Percentiles rank a stretch among this genome's conserved stretches.
Evolutionary conservation across 140 eudicot species (phyloP).

Genomic region (Senecio squalidus): DNA sequence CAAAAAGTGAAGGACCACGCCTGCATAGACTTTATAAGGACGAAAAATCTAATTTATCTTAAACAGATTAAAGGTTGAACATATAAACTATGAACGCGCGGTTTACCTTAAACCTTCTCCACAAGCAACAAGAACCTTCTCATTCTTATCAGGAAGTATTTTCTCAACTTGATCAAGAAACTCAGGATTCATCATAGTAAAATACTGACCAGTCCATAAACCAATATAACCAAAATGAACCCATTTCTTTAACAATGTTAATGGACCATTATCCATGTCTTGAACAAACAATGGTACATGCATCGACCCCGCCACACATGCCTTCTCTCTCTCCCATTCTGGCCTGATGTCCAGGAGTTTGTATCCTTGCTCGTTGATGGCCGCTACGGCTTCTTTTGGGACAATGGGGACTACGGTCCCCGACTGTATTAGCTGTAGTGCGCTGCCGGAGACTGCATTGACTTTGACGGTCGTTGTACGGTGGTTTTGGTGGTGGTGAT

Average conservation of each 20-base stretch:
- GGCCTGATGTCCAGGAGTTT: conserved; percentile 75
- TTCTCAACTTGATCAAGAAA: conserved; percentile 55
- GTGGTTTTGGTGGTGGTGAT: conserved; percentile 21
- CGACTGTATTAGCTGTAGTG: conserved; percentile 69
- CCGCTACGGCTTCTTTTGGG: conserved; percentile 64
- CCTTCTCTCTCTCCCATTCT: conserved; percentile 85
- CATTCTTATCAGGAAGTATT: conserved; percentile 58
- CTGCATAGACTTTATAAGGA: no score
- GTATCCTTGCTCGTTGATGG: conserved; percentile 48
- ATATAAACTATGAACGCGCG: background rate
- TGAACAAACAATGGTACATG: conserved; percentile 83
- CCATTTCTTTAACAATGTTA: conserved; percentile 86
- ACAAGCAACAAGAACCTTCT: conserved; percentile 78
- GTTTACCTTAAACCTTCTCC: conserved; percentile 96
- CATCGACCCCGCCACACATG: conserved; percentile 71
- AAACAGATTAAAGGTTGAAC: background rate
- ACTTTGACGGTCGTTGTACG: no score
- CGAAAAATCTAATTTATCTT: no score
- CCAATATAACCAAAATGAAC: conserved; percentile 97
- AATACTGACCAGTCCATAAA: conserved; percentile 81
- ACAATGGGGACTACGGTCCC: conserved; percentile 63
- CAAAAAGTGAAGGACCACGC: no score
- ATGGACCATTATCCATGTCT: conserved; percentile 61
- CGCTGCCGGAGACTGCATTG: conserved; percentile 44
- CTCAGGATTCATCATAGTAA: conserved; percentile 66